Evolutionary conservation across 192 early-diverging fungal genomes (phyloP).

Genomic region (Oehlia diaphana): DNA sequence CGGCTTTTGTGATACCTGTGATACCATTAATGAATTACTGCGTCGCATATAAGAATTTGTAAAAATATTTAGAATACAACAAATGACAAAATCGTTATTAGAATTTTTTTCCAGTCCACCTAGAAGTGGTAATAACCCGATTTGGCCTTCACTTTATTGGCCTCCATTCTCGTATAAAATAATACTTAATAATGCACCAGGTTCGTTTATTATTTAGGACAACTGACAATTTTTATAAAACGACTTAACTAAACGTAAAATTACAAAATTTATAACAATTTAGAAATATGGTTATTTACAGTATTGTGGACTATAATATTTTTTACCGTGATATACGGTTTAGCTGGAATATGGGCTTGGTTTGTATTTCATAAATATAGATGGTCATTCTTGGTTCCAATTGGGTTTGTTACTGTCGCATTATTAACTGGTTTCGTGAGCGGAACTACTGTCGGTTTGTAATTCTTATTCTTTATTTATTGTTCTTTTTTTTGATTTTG

Average conservation of each 20-base stretch:
- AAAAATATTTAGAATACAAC: no score
- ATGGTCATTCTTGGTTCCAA: conserved; percentile 37
- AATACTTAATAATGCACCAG: not conserved
- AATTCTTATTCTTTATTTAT: not conserved
- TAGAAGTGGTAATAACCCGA: not conserved
- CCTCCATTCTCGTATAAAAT: not conserved
- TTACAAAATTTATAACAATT: not conserved
- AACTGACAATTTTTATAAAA: not conserved
- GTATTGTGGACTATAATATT: conserved; percentile 64
- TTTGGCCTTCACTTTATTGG: conserved; percentile 28
- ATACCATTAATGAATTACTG: no score
- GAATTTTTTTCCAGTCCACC: no score
- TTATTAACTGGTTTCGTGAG: conserved; percentile 45
- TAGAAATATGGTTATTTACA: conserved; percentile 64
- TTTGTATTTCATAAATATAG: conserved; percentile 48
- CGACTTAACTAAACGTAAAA: not conserved
- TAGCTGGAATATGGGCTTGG: conserved; percentile 60
- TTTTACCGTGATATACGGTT: conserved; percentile 55
- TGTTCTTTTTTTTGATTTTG: not conserved
- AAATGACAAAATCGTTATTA: no score
- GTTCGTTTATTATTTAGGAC: not conserved
- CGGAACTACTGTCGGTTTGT: conserved; percentile 44
- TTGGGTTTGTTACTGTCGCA: conserved; percentile 36
- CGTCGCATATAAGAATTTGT: no score
- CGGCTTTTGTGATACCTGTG: no score